Evolutionary conservation across 2,329 filamentous ascomycete species (phyloP), one percentile per base, ranked within the genome.

Genomic region (Fusarium udum): DNA sequence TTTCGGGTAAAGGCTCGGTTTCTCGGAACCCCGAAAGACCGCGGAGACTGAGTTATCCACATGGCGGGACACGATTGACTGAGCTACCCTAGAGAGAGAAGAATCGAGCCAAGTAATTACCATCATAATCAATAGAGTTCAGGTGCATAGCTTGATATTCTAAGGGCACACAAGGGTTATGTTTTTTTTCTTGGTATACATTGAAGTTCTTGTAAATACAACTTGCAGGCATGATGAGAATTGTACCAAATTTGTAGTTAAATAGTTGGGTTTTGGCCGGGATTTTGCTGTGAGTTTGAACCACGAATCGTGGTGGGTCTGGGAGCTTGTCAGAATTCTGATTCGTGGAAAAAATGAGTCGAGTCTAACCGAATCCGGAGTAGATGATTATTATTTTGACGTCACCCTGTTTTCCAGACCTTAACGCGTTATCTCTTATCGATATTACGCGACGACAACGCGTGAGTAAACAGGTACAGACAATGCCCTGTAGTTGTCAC

Each of bases 321-420:
- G 0, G 3, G 12, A 13, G 4, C 9, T 13, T 10, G 0, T 15
- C 9, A 11, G 4, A 22, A 12, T 9, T 16, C 14, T 10, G 22
- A 32, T 34, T 34, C 1, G 12, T 24, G 31, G 31, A 20, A 34
- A 34, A 7, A 24, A 6, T 1, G 0, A 1, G 1, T 1, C 0
- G 0, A 6, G 16, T 34, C 48, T 52, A 20, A 20, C 16, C 12
- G 3, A 7, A 24, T 34, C 0, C 18, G 1, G 22, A 20, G 6
- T 15, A 51, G n/a, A 20, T 2, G 0, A 34, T 51, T 4, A 24
- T 6, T 11, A 5, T 28, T 12, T 37, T 37, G 34, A 53, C 24
- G 34, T 53, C 34, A 37, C 14, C 9, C 4, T 14, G 22, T 16
- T 20, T 16, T 26, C 4, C 2, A 10, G 1, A 20, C 13, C 3